phyloP scores from a whole-genome alignment of 257 asterid species.

The Solanum appendiculatum region DNA sequence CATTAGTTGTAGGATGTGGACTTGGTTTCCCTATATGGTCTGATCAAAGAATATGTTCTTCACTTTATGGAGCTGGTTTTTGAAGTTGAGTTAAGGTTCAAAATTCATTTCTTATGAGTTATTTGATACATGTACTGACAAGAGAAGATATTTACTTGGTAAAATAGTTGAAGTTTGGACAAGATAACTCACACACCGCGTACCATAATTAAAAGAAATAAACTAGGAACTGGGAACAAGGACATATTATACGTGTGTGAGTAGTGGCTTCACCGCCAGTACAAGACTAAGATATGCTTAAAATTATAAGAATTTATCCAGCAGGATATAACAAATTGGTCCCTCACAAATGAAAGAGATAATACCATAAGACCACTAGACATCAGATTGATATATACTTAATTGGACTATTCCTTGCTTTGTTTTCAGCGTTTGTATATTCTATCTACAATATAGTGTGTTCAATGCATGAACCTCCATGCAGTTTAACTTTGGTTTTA shows the following conservation, averaged over 20 bases:
- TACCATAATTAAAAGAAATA: background rate
- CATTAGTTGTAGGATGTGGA: background rate
- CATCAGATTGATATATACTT: background rate
- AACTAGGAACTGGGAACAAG: background rate
- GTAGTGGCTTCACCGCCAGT: background rate
- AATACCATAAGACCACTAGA: background rate
- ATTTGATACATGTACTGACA: background rate
- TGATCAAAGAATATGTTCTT: background rate
- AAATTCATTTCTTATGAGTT: background rate
- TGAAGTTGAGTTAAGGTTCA: background rate
- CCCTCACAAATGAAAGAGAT: background rate
- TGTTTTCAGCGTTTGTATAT: background rate
- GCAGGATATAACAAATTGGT: background rate
- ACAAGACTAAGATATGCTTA: background rate
- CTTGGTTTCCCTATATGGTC: background rate
- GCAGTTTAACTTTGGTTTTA: background rate
- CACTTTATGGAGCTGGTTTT: background rate
- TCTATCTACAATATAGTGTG: background rate
- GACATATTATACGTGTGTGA: background rate
- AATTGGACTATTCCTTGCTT: background rate
- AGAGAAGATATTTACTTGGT: background rate
- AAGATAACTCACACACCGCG: background rate
- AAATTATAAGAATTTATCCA: background rate
- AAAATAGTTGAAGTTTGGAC: background rate
- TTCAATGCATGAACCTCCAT: background rate